Evolutionary conservation across 1,139 yeast species (phyloP), one percentile per base, ranked within the genome.

Genomic region (Protomyces pachydermus): DNA sequence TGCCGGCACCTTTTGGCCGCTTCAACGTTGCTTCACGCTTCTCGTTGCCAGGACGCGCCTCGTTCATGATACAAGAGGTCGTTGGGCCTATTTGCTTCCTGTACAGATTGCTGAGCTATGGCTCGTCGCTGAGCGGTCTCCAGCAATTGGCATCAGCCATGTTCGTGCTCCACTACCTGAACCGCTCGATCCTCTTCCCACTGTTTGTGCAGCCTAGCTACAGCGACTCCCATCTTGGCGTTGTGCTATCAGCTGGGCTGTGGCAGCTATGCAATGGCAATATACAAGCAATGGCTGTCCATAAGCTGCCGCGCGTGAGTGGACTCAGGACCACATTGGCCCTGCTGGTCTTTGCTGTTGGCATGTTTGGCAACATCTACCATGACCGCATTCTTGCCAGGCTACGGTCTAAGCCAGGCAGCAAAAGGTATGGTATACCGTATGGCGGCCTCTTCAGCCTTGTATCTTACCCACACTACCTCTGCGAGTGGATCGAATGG

Each of bases 401-500:
- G 10, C 54, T 65, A 20, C 60, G 67, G 8, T 51, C 46, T 3
- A 18, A 6, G 3, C 25, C 48, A 6, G 35, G 23, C 14, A 16
- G 20, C 14, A 35, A 42, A 28, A 42, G 34, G 23, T 65, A 65
- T 37, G 20, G 35, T 6, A 58, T 65, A 8, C 67, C 67, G 10
- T 52, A 52, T 34, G 67, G 67, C 10, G 60, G 63, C 18, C 50
- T 65, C 12, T 65, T 28, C 25, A 23, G 16, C n/a, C 54, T 32
- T 38, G 45, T 65, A 12, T 62, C 64, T 14, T 57, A 35, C 20
- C 67, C 67, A 1, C 57, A 62, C 25, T 65, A 65, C 37, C 64
- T 65, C 16, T 53, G 60, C 34, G 67, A 65, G 51, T 61, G 65
- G 65, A 45, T 65, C 23, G 67, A 65, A 32, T 65, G 67, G 67